These are phyloP conservation scores for Candida sakaeoensis DNA, from an alignment of 805 yeast species.

Conservation along the genomic window DNA sequence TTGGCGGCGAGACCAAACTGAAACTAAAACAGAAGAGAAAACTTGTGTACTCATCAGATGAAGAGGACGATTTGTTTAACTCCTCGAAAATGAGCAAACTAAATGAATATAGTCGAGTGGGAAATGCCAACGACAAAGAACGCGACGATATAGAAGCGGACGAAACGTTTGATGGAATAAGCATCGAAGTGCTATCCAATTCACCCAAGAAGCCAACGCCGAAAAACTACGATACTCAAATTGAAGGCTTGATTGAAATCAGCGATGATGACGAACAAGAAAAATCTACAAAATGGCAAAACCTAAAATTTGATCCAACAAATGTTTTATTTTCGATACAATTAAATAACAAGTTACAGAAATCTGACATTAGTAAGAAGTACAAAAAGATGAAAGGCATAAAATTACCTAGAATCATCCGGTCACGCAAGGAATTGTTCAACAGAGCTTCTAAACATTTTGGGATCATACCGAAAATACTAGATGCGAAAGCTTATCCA, in stretches of 20 bases:
- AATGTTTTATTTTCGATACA: slow-evolving; percentile 9
- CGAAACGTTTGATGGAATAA: slow-evolving; percentile 3
- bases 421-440: slow-evolving; percentile 29
- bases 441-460: slow-evolving; percentile 26
- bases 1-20: not conserved
- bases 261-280: slow-evolving; percentile 7
- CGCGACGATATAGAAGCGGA: no score
- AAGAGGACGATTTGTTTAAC: not conserved
- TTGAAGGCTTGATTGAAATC: slow-evolving; percentile 7
- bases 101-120: not conserved
- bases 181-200: not conserved
- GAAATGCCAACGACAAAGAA: no score
- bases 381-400: slow-evolving; percentile 12
- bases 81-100: not conserved
- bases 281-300: no score
- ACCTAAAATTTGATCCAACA: slow-evolving; percentile 1
- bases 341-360: slow-evolving; percentile 8
- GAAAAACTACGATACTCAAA: slow-evolving; percentile 3
- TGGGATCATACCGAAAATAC: slow-evolving; percentile 31
- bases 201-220: not conserved
- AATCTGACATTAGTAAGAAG: slow-evolving; percentile 12
- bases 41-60: no score
- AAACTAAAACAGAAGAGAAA: no score
- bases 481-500: slow-evolving; percentile 37
- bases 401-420: slow-evolving; percentile 20